Evolutionary conservation across 1,284 basidiomycete species (phyloP), one percentile per base, ranked within the genome.

Genomic region (Coniophora puteana): DNA sequence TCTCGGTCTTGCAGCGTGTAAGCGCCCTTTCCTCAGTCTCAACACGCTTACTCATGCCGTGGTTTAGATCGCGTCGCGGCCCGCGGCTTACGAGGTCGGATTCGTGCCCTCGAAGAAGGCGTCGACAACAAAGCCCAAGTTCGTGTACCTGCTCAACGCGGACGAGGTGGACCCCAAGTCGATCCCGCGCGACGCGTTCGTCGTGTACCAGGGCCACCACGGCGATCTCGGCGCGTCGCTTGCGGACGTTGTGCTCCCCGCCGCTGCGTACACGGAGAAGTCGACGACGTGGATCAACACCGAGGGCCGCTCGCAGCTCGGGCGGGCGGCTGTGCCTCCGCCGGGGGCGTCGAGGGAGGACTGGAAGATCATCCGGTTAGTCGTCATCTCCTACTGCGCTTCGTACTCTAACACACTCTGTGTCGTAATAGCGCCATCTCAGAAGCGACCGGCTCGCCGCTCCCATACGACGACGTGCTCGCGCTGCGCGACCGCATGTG

Each of bases 201-300:
- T 99, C 33, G 95, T 99, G 12, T 99, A 99, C 69, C 96, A 99
- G 65, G 96, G 96, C 33, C 95, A 98, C 67, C 95, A 99, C 61
- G 96, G 96, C 62, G 96, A 99, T 62, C 75, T 93, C 31, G 95
- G 96, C 38, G 96, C 96, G 3, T 91, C 94, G 58, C 85, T 94
- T 38, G 96, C 96, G 14, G 95, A 99, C 62, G 93, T 99, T 45
- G 92, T 90, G 62, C 69, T 99, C 30, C 96, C 96, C 31, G 93
- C 81, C 20, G 79, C 89, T 18, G 95, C 95, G 3, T 98, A 98
- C 71, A 99, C 95, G 3, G 96, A 99, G 69, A 99, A 99, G 71
- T 76, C 80, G 10, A 76, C 79, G 38, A 97, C 93, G 3, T 99
- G 93, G 90, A 81, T 99, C 46, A 99, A 99, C 72, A 95, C 94